These are phyloP conservation scores for Passalora sequoiae DNA, from an alignment of 2,329 filamentous ascomycete genomes.

Conservation along the genomic window DNA sequence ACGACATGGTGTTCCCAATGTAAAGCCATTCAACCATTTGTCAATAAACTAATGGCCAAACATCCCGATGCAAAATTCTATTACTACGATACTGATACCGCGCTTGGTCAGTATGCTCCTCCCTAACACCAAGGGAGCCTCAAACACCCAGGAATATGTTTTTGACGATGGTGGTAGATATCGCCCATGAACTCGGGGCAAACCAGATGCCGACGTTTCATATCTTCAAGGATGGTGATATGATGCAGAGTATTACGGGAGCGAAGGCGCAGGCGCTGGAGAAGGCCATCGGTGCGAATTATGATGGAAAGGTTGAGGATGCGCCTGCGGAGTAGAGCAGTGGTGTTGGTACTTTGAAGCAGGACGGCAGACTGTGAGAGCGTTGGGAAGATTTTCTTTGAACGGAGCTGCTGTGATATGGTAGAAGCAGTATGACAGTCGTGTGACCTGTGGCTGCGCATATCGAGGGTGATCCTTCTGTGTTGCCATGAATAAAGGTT, in stretches of 20 bases:
- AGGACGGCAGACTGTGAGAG: no score
- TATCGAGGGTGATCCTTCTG: no score
- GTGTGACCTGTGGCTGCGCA: no score
- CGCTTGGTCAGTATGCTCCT: conserved; percentile 8
- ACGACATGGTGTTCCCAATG: conserved; percentile 26
- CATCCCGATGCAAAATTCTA: conserved; percentile 32
- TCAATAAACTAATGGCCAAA: conserved; percentile 30
- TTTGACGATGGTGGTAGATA: conserved; percentile 16
- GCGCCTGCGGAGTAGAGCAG: conserved; percentile 1
- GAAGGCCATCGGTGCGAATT: conserved; percentile 25
- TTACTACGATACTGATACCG: conserved; percentile 30
- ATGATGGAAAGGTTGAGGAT: conserved; percentile 28
- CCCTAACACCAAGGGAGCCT: no score
- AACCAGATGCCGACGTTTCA: conserved; percentile 32
- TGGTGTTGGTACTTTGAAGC: no score
- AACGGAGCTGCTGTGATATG: no score
- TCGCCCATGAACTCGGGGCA: conserved; percentile 31
- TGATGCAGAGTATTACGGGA: conserved; percentile 28
- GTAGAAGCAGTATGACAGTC: no score
- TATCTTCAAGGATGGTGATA: conserved; percentile 33
- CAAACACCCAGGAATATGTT: not conserved
- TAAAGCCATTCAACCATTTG: conserved; percentile 32
- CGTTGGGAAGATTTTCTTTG: no score
- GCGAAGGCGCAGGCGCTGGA: conserved; percentile 30
- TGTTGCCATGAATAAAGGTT: no score